Evolutionary conservation across 2,329 filamentous ascomycete genomes (phyloP).

Genomic region (Beauveria bassiana): DNA sequence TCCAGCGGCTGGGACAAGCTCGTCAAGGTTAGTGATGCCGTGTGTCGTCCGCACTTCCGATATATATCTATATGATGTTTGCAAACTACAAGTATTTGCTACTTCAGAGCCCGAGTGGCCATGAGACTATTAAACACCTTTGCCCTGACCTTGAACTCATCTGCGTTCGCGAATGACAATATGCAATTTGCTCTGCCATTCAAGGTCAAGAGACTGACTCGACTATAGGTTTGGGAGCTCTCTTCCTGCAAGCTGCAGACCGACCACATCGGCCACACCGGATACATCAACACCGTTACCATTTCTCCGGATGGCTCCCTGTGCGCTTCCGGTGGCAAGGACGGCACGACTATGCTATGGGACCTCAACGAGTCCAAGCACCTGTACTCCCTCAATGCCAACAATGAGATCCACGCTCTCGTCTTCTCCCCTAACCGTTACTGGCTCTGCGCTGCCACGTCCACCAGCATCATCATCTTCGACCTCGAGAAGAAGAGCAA

Average conservation of each 20-base stretch:
- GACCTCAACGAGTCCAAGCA: constrained; percentile 99
- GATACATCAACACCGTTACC: constrained; percentile 99
- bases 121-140: constrained; percentile 95
- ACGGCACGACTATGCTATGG: constrained; percentile 99
- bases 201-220: neutral
- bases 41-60: neutral
- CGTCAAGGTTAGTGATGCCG: constrained; percentile 76
- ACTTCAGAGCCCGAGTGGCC: constrained; percentile 95
- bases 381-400: constrained; percentile 98
- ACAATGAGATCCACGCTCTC: constrained; percentile 99
- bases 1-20: constrained; percentile 99
- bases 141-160: constrained; percentile 62
- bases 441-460: constrained; percentile 98
- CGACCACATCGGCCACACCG: constrained; percentile 99
- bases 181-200: neutral
- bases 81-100: constrained; percentile 95
- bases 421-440: constrained; percentile 99
- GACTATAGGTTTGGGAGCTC: constrained; percentile 88
- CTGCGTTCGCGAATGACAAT: constrained; percentile 11
- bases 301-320: constrained; percentile 99
- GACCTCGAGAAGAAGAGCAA: constrained; percentile 99
- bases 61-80: constrained; percentile 72
- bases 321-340: constrained; percentile 98
- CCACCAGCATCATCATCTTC: constrained; percentile 99
- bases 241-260: constrained; percentile 99